These are phyloP conservation scores for Coemansia reversa DNA, from an alignment of 192 early-diverging fungal species.

Conservation along the genomic window DNA sequence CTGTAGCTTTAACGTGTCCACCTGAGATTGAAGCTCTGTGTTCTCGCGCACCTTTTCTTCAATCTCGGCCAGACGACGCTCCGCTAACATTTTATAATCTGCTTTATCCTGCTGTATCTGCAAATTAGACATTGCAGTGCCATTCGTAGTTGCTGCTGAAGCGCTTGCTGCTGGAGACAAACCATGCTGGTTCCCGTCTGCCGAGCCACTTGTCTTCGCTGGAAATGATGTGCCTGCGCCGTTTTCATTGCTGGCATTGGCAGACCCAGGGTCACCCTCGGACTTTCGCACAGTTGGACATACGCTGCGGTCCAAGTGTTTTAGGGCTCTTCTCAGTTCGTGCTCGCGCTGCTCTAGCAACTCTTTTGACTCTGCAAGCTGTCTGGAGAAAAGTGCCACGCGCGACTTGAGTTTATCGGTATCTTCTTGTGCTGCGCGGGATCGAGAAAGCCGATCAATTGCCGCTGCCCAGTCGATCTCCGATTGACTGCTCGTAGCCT, in stretches of 20 bases:
- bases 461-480: conserved; percentile 37
- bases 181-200: neutral
- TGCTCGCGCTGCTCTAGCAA: conserved; percentile 35
- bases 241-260: conserved; percentile 3
- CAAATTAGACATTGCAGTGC: conserved; percentile 5
- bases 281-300: conserved; percentile 41
- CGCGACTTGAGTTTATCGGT: conserved; percentile 40
- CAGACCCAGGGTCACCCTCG: neutral
- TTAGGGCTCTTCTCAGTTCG: conserved; percentile 49
- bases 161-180: conserved; percentile 1
- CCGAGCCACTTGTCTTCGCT: conserved; percentile 1
- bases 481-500: conserved; percentile 15
- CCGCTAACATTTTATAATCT: conserved; percentile 51
- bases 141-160: conserved; percentile 1
- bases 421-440: conserved; percentile 30
- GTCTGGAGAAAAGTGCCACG: conserved; percentile 34
- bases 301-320: conserved; percentile 50
- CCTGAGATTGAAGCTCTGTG: conserved; percentile 44
- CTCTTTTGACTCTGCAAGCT: conserved; percentile 40
- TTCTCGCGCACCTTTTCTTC: conserved; percentile 55
- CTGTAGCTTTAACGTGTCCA: conserved; percentile 54
- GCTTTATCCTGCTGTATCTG: conserved; percentile 46
- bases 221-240: neutral
- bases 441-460: conserved; percentile 28
- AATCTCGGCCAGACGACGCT: conserved; percentile 55